phyloP scores from a whole-genome alignment of 352 stramenopile genomes.

The Pythium insidiosum region DNA sequence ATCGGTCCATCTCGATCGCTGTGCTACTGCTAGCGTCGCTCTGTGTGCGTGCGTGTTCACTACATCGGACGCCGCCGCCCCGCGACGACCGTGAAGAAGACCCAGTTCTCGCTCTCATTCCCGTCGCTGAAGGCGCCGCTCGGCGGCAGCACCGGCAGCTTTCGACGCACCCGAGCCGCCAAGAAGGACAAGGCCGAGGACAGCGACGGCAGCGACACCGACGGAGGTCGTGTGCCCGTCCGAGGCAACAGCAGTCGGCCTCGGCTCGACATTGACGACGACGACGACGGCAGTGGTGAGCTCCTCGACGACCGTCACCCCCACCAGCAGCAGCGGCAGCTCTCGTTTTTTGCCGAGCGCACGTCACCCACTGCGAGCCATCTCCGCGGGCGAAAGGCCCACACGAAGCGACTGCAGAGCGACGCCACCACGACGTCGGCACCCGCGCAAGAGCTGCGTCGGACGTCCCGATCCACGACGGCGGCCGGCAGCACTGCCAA shows the following conservation, averaged over 20 bases:
- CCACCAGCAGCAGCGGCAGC: conserved; percentile 13
- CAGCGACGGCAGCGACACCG: too few relatives aligned
- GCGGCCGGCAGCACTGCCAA: too few relatives aligned
- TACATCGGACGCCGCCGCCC: not conserved
- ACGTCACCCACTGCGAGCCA: conserved; percentile 13
- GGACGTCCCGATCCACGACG: too few relatives aligned
- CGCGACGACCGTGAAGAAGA: conserved; percentile 10
- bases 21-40: too few relatives aligned
- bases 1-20: too few relatives aligned
- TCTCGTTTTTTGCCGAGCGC: conserved; percentile 9
- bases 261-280: not conserved
- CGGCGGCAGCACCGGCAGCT: too few relatives aligned
- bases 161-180: too few relatives aligned
- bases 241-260: too few relatives aligned
- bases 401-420: not conserved
- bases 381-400: conserved; percentile 10
- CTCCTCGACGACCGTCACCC: conserved; percentile 1
- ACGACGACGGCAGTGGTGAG: not conserved
- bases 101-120: conserved; percentile 18
- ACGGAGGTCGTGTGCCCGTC: too few relatives aligned
- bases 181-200: conserved; percentile 15
- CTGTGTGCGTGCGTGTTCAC: too few relatives aligned
- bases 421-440: not conserved
- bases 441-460: too few relatives aligned
- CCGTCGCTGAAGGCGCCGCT: conserved; percentile 8